Percentiles rank a stretch among this genome's conserved stretches.
Evolutionary conservation across 177 flowering plant species (phyloP).

Genomic region (Vitis hybrid): DNA sequence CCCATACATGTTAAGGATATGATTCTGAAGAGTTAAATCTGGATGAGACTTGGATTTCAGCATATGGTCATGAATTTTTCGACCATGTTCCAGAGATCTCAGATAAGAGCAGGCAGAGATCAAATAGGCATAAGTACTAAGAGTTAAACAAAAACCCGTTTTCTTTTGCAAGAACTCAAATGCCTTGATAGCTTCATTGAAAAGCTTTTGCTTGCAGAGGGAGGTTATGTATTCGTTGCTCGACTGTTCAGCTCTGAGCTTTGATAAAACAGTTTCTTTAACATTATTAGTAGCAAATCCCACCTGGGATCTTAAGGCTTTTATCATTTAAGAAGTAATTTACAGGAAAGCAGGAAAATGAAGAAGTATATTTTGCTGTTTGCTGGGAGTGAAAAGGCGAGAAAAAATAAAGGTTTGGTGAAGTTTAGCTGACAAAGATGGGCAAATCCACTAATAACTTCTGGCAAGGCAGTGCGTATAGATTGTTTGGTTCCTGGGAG

Average conservation of each 20-base stretch:
- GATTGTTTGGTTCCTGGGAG: too few relatives aligned
- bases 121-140: constrained; percentile 45
- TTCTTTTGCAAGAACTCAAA: constrained; percentile 40
- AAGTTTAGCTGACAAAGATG: too few relatives aligned
- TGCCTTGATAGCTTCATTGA: constrained; percentile 55
- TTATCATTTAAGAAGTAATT: constrained; percentile 11
- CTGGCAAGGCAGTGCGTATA: too few relatives aligned
- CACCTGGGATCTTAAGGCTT: background rate
- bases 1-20: constrained; percentile 64
- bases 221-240: constrained; percentile 48
- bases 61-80: constrained; percentile 46
- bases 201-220: constrained; percentile 52
- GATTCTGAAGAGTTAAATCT: constrained; percentile 52
- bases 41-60: constrained; percentile 26
- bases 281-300: background rate
- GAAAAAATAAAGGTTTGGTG: too few relatives aligned
- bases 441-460: too few relatives aligned
- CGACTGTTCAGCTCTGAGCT: constrained; percentile 40
- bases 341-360: background rate
- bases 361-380: background rate
- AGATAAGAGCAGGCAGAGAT: constrained; percentile 56
- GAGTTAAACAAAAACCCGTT: constrained; percentile 26
- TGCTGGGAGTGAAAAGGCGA: background rate
- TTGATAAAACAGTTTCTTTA: background rate
- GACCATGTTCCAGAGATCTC: constrained; percentile 42